A percentile compares a stretch with the other conserved stretches of the same genome.
Conservation (phyloP, 176 grass and related monocot genomes). For the Pharus latifolius region DNA sequence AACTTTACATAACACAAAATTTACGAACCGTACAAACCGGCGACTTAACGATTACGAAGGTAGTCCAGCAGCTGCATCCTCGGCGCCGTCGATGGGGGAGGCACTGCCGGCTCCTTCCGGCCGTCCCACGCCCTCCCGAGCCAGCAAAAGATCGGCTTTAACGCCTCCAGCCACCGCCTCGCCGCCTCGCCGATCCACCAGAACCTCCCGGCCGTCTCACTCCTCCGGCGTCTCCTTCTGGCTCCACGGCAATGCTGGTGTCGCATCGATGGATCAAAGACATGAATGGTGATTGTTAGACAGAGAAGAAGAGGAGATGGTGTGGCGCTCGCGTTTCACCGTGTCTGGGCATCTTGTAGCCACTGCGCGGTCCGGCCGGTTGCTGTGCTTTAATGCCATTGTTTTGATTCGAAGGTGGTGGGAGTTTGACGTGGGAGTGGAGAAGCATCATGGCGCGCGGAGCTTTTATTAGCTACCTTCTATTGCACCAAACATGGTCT, state of each 20-base stretch:
- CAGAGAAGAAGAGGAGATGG: background rate
- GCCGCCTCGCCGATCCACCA: background rate
- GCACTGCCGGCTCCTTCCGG: background rate
- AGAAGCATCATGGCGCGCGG: slow-evolving; percentile 28
- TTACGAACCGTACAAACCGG: no score
- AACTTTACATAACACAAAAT: background rate
- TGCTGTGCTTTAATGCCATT: slow-evolving; percentile 5
- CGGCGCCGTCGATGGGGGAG: background rate
- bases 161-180: background rate
- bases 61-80: slow-evolving; percentile 1
- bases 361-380: background rate
- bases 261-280: background rate
- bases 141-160: slow-evolving; percentile 1
- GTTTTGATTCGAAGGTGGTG: background rate
- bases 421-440: slow-evolving; percentile 24
- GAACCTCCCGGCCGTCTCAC: background rate
- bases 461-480: background rate
- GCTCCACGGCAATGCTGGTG: background rate
- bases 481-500: background rate
- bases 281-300: background rate
- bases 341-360: background rate
- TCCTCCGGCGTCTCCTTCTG: background rate
- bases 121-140: background rate
- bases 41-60: background rate
- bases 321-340: no score